Conservation (phyloP, 768 basidiomycete species). For the Dentipellis sp. region DNA sequence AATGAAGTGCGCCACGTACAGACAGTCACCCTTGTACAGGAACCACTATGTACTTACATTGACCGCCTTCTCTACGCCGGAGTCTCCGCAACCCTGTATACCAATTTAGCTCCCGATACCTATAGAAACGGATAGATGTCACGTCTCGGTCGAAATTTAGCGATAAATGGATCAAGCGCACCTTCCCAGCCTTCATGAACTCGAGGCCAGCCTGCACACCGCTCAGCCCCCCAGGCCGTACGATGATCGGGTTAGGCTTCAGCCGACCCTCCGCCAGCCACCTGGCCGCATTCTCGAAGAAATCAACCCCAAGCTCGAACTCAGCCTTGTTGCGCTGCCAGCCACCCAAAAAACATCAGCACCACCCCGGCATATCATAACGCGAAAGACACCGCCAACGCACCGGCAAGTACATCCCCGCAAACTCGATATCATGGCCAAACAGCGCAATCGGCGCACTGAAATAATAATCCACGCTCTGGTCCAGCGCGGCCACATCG, state of each 20-base stretch:
- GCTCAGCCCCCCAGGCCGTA: constrained; percentile 14
- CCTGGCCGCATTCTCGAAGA: not conserved
- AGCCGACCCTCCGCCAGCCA: constrained; percentile 4
- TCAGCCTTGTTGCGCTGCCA: constrained; percentile 6
- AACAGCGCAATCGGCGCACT: not conserved
- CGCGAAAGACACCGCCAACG: not conserved
- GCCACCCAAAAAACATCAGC: not conserved
- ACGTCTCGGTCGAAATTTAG: not conserved
- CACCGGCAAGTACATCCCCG: constrained; percentile 1
- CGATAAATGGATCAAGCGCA: not conserved
- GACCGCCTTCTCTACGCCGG: not conserved
- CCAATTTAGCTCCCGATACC: constrained; percentile 23
- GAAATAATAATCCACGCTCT: not conserved
- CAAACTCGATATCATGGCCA: not conserved
- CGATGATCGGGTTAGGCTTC: constrained; percentile 19
- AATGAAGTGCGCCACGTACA: too few species aligned
- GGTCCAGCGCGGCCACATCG: not conserved
- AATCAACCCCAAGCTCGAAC: constrained; percentile 12
- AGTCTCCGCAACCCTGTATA: constrained; percentile 16
- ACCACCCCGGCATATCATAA: constrained; percentile 14
- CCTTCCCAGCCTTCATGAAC: constrained; percentile 21
- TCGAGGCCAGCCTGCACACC: constrained; percentile 13
- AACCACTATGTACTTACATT: too few species aligned
- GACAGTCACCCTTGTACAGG: too few species aligned
- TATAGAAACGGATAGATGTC: not conserved